A percentile compares a stretch with the other conserved stretches of the same genome.
Conservation (phyloP, 2,329 filamentous ascomycete genomes). For the Westerdykella aurantiaca region DNA sequence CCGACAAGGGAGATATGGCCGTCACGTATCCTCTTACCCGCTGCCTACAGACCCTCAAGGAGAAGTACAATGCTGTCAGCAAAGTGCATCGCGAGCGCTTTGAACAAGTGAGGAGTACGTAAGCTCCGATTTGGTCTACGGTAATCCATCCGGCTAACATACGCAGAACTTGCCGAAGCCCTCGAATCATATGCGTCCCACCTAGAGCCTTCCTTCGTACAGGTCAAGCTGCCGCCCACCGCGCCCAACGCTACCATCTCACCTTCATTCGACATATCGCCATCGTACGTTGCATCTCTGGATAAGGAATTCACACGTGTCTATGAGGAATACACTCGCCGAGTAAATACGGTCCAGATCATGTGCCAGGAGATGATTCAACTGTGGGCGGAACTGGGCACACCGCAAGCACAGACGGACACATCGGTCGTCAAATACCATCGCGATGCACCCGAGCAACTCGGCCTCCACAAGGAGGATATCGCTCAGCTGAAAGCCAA, state of each 20-base stretch:
- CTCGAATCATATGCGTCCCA: slow-evolving; percentile 95
- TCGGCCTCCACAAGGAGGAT: slow-evolving; percentile 87
- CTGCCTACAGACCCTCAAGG: slow-evolving; percentile 74
- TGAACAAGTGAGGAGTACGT: slow-evolving; percentile 88
- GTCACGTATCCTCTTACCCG: slow-evolving; percentile 77
- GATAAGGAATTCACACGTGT: slow-evolving; percentile 90
- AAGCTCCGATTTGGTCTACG: neutral
- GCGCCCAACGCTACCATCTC: slow-evolving; percentile 69
- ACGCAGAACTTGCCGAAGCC: slow-evolving; percentile 78
- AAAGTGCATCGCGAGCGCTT: slow-evolving; percentile 85
- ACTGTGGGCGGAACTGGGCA: slow-evolving; percentile 92
- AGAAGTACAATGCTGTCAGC: slow-evolving; percentile 75
- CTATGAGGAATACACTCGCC: slow-evolving; percentile 91
- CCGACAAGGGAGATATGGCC: slow-evolving; percentile 62
- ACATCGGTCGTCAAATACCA: slow-evolving; percentile 80
- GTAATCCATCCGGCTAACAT: slow-evolving; percentile 11
- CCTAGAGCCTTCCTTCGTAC: slow-evolving; percentile 82
- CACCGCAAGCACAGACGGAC: slow-evolving; percentile 89
- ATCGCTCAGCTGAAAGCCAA: slow-evolving; percentile 64
- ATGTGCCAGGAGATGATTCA: slow-evolving; percentile 82
- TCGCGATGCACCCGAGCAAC: slow-evolving; percentile 84
- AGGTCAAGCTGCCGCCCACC: slow-evolving; percentile 78
- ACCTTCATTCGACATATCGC: slow-evolving; percentile 85
- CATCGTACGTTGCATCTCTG: slow-evolving; percentile 76
- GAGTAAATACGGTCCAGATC: slow-evolving; percentile 68